Evolutionary conservation across 1,284 basidiomycete species (phyloP), one percentile per base, ranked within the genome.

Genomic region (Rhodotorula sp.): DNA sequence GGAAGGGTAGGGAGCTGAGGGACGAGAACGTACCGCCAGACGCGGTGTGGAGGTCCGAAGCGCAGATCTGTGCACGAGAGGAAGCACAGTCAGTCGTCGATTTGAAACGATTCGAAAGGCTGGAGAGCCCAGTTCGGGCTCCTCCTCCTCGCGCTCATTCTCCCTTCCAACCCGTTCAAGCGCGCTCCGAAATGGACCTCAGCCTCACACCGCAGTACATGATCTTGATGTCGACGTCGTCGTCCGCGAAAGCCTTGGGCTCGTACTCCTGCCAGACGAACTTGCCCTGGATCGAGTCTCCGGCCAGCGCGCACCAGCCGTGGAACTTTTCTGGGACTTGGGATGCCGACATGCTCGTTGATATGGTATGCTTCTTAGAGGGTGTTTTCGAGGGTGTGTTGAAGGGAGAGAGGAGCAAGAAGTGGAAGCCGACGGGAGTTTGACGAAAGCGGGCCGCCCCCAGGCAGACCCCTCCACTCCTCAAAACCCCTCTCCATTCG

Each of bases 201-300:
- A 29, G 52, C 60, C n/a, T 60, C 64, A 54, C 69, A 74, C 72
- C 71, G 55, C 58, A 69, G 56, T 61, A 64, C 53, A 36, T 30
- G 59, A 64, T 69, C 55, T 53, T 72, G 78, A 79, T 78, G 47
- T 82, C 81, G 47, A 82, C 77, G 66, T 82, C 81, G 62, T 79
- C 79, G 54, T 81, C 79, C 29, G 78, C 78, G 69, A 79, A 82
- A 30, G 76, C 63, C 75, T 81, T 81, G 47, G 79, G 79, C 63
- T 77, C 70, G 68, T 80, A 79, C n/a, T 79, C 76, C 69, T 76
- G 71, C 68, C 75, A 78, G 70, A 79, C 77, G 64, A 82, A 67
- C 53, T 81, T 77, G n/a, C 80, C 81, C 64, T 81, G 67, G 70
- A 79, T 71, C 9, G 78, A 77, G 52, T 80, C 76, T 58, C 72